These are phyloP conservation scores for Symbiodinium natans DNA, from an alignment of 73 alveolate species.

Conservation along the genomic window DNA sequence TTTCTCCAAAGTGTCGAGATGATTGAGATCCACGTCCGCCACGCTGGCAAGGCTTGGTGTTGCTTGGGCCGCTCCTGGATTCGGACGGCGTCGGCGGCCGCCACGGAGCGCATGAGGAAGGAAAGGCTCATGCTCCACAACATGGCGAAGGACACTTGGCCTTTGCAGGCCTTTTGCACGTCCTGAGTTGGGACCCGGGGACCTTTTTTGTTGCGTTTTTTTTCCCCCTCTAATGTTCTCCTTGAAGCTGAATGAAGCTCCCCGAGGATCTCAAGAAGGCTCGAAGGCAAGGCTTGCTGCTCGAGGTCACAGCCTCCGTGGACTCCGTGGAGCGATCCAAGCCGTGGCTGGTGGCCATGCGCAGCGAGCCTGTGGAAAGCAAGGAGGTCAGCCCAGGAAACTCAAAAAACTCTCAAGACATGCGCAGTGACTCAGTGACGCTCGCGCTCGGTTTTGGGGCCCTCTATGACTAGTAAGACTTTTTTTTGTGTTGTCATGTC, in stretches of 20 bases:
- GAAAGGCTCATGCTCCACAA: slow-evolving; percentile 55
- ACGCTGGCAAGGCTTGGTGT: background rate
- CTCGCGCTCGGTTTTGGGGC: too few species aligned
- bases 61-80: slow-evolving; percentile 43
- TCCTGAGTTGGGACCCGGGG: too few species aligned
- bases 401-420: too few species aligned
- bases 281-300: background rate
- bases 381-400: background rate
- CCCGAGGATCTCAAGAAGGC: too few species aligned
- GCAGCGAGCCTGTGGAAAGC: slow-evolving; percentile 57
- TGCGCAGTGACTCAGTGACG: too few species aligned
- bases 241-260: too few species aligned
- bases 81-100: background rate
- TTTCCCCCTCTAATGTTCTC: too few species aligned
- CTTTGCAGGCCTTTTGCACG: too few species aligned
- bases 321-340: background rate
- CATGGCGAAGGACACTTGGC: background rate
- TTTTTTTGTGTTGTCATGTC: too few species aligned
- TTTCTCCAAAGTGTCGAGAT: slow-evolving; percentile 42
- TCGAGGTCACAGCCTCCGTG: background rate
- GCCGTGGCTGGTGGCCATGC: slow-evolving; percentile 50
- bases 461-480: too few species aligned
- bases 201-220: too few species aligned
- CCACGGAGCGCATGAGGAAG: slow-evolving; percentile 19
- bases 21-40: slow-evolving; percentile 31